Evolutionary conservation across 352 stramenopile species (phyloP), one percentile per base, ranked within the genome.

Genomic region (Pythium sp.): DNA sequence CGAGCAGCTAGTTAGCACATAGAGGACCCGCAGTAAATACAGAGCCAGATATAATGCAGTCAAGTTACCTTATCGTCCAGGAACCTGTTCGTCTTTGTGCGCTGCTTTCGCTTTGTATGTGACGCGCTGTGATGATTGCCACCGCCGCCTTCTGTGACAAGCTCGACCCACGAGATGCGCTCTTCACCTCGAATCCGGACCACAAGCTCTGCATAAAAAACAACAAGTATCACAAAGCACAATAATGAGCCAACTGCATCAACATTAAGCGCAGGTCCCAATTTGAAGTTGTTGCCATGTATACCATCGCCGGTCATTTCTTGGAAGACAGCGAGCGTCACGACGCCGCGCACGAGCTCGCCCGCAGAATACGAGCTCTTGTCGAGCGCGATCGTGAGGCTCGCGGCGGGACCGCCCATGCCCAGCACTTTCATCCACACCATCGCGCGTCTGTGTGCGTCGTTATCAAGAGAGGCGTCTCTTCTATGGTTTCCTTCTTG

Each of bases 71-170:
- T 22, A 15, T 67, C 51, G 51, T 58, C n/a, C 22, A 68, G 22
- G 58, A 68, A 68, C 59, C n/a, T 36, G 28, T 68, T 71, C 20
- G 38, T 59, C 47, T 41, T 59, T 53, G 51, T 63, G 66, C n/a
- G 32, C 56, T 51, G 26, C 65, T 69, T 38, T 55, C n/a, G 43
- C 57, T 41, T 56, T 30, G 53, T 58, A 14, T 47, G 60, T 26
- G 54, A 30, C 20, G 53, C 62, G 28, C 12, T 68, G 59, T 65
- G 24, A 43, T 58, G 41, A 18, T 55, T n/a, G 1, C 24, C 24
- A 7, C 34, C 12, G 54, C 54, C 38, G 15, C 46, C 32, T 36
- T 53, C 34, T 1, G 56, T 32, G 20, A 64, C 51, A 4, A 62
- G 12, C 30, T 68, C 38, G 20, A 51, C n/a, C 51, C 60, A 71